Conservation (phyloP, 2,329 filamentous ascomycete species). For the Bipolaris bicolor region DNA sequence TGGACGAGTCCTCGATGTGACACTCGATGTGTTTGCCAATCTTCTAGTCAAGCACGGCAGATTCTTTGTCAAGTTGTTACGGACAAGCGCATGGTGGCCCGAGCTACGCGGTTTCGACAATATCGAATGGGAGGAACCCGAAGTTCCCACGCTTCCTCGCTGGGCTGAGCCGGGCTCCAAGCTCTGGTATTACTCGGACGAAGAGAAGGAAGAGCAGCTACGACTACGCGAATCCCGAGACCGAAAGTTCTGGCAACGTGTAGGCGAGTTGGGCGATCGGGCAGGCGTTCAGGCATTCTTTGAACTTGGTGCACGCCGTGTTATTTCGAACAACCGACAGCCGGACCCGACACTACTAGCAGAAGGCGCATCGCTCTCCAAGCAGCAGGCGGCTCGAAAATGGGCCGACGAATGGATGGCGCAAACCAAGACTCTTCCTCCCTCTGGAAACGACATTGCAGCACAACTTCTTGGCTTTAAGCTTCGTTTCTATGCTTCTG, state of each 20-base stretch:
- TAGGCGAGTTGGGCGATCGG: conserved; percentile 63
- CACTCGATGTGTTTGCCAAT: conserved; percentile 91
- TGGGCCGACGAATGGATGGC: conserved; percentile 71
- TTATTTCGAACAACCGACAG: conserved; percentile 52
- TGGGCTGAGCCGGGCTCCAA: conserved; percentile 81
- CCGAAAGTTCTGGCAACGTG: conserved; percentile 77
- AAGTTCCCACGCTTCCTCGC: conserved; percentile 72
- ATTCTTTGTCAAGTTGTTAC: conserved; percentile 92
- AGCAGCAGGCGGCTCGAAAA: conserved; percentile 53
- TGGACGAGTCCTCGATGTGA: conserved; percentile 90
- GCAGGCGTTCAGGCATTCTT: conserved; percentile 82
- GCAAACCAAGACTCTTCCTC: conserved; percentile 79
- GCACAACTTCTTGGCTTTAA: conserved; percentile 97
- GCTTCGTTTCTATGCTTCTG: conserved; percentile 88
- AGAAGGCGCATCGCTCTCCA: conserved; percentile 27
- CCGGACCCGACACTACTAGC: conserved; percentile 40
- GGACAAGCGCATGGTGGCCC: conserved; percentile 97
- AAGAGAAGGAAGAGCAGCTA: conserved; percentile 68
- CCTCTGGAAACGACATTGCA: conserved; percentile 85
- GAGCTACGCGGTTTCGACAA: conserved; percentile 63
- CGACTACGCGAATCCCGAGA: conserved; percentile 70
- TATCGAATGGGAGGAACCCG: conserved; percentile 56
- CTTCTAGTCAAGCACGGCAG: conserved; percentile 90
- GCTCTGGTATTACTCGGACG: conserved; percentile 68
- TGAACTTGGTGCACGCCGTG: conserved; percentile 77